Percentiles rank a stretch among this genome's conserved stretches.
These are phyloP conservation scores for Thielaviopsis ethacetica DNA, from an alignment of 2,329 filamentous ascomycete genomes.

Conservation along the genomic window DNA sequence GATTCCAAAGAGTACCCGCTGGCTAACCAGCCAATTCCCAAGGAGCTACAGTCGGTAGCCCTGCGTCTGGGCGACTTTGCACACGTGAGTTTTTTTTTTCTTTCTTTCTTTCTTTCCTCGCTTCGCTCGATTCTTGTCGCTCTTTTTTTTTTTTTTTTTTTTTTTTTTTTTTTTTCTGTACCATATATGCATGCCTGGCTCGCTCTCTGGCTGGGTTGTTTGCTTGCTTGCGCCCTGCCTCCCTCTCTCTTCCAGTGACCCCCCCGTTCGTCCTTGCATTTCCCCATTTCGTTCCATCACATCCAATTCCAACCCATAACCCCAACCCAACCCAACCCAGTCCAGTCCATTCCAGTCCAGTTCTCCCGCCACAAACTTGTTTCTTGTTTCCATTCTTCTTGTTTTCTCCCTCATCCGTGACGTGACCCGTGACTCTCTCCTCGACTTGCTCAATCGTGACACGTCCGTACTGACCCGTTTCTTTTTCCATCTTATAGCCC, in stretches of 20 bases:
- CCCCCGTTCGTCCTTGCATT: too few relatives aligned
- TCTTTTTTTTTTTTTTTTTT: not conserved
- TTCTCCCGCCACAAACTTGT: not conserved
- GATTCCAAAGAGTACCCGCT: constrained; percentile 85
- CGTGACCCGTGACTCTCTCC: not conserved
- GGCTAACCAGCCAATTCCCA: constrained; percentile 66
- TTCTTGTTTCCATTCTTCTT: not conserved
- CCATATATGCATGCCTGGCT: too few relatives aligned
- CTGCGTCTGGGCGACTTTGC: constrained; percentile 49
- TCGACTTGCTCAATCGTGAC: not conserved
- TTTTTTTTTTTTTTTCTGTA: not conserved
- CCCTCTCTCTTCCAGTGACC: too few relatives aligned
- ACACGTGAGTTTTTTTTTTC: constrained; percentile 23
- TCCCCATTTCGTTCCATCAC: too few relatives aligned
- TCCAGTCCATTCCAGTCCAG: too few relatives aligned
- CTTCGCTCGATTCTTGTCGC: too few relatives aligned
- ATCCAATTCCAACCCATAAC: too few relatives aligned
- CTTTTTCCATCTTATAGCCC: not conserved
- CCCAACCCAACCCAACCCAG: too few relatives aligned
- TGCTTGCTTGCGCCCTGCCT: too few relatives aligned
- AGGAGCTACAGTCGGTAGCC: constrained; percentile 58
- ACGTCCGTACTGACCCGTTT: not conserved
- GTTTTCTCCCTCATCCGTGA: not conserved
- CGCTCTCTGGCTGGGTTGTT: too few relatives aligned
- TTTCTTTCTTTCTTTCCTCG: not conserved